Base-by-base conservation (phyloP, 2,329 filamentous ascomycete genomes). In the Chaetomiaceae sp. region DNA sequence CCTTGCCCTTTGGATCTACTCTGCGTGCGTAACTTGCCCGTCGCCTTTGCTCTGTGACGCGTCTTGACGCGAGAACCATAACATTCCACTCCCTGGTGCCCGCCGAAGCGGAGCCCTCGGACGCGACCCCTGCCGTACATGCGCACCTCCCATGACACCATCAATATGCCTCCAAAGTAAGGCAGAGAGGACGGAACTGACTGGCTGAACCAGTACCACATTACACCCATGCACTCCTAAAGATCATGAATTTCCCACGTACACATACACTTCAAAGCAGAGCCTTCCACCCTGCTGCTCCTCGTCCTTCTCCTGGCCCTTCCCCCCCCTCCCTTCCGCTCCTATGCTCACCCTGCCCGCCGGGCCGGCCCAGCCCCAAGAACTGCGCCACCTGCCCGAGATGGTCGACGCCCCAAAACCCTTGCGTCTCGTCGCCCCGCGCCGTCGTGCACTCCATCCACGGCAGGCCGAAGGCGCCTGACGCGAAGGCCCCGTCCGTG, bases 351-450 rank as follows among this genome's bases (percentile, higher is more conserved):
- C n/a, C n/a, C n/a, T 24, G 22, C 22, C 22, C 22, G 9, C 22
- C 22, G 9, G n/a, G 22, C 22, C 6, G 22, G 22, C 14, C 54
- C 26, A 68, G 47, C 3, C 56, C 60, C 14, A 69, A 50, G 38
- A 68, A 69, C 35, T 58, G 57, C 3, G 56, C 46, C 27, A 68
- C 61, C 33, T 63, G 62, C 3, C 65, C 65, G 9, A 70, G 35
- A 41, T 68, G 66, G 51, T 68, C 66, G 7, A 68, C 62, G 8
- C 67, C 66, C 60, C 62, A 68, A 54, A 68, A 69, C 2, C 60
- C 59, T 26, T 69, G 62, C 6, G 47, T 64, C 41, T 62, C 38
- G 9, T 62, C 38, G 9, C 55, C 65, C 60, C 14, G 38, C 1
- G 43, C 26, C 37, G 64, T 62, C 20, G 62, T 65, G 55, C 66